Base-by-base conservation (phyloP, 345 rosid species). In the Lumnitzera racemosa region DNA sequence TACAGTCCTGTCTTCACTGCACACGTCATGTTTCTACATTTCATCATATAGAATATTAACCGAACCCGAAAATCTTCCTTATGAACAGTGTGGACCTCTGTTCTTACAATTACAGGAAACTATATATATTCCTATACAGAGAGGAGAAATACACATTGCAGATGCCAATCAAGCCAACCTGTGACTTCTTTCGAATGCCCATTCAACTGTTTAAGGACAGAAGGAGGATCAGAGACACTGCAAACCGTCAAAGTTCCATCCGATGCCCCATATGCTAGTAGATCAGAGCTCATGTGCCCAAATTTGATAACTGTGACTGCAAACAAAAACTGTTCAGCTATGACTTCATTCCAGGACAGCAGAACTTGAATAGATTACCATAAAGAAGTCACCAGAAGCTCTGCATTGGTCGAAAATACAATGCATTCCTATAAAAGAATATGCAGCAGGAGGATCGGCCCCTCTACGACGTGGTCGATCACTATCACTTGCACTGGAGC, bases 381-480 rank as follows among this genome's bases (percentile, higher is more conserved):
- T 12, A 57, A 20, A 47, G 47, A 20, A 51, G 46, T 50, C 81
- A 94, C 99, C 99, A 54, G 96, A 78, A 50, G 96, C 79, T 86
- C 85, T 89, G 96, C 97, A 85, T 36, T 89, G 96, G 69, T 89
- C 99, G 55, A 94, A 94, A 71, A 94, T 83, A 70, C 91, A 89
- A 70, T 89, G 96, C 99, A 94, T 94, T 72, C 99, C 99, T 0
- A 94, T 86, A 59, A 94, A 94, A 60, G 99, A 92, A 76, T 85
- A 92, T 53, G 91, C 98, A 67, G 43, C 43, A 36, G 9, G 43
- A 36, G 81, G 89, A 61, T 87, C 96, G 74, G 61, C 72, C 58
- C 85, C 80, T 65, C 57, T 79, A 65, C 62, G 77, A 46, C 76
- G 86, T 55, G 76, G 75, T 23, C 48, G 81, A 77, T 89, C 91